Conservation (phyloP, 1,284 basidiomycete genomes). For the Phellopilus nigrolimitatus region DNA sequence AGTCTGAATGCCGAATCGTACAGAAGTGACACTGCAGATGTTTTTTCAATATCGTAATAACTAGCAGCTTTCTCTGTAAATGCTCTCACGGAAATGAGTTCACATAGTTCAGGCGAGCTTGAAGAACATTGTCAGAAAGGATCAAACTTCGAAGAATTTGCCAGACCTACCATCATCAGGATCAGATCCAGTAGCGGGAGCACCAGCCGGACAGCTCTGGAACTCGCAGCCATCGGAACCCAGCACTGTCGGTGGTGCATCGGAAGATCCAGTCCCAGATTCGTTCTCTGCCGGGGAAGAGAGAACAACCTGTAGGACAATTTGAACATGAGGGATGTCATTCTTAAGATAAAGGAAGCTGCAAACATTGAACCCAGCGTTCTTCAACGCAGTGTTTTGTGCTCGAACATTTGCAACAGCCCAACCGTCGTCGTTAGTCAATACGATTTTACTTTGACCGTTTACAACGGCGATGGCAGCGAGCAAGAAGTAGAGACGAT, state of each 20-base stretch:
- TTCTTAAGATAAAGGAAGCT: not conserved
- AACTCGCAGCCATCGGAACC: slow-evolving; percentile 38
- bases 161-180: slow-evolving; percentile 36
- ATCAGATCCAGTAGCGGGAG: slow-evolving; percentile 43
- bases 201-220: slow-evolving; percentile 37
- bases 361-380: slow-evolving; percentile 39
- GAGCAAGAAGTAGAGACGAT: not conserved
- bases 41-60: not conserved
- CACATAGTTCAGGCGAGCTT: slow-evolving; percentile 22
- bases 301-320: slow-evolving; percentile 33
- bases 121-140: not conserved
- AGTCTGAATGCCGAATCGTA: slow-evolving; percentile 43
- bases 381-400: slow-evolving; percentile 36
- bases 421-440: slow-evolving; percentile 51
- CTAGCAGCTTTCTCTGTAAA: not conserved
- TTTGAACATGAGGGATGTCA: too few species aligned
- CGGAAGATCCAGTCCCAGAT: slow-evolving; percentile 39
- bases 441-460: slow-evolving; percentile 24
- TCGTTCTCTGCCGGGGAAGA: slow-evolving; percentile 40
- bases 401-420: slow-evolving; percentile 46
- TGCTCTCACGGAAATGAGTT: slow-evolving; percentile 21
- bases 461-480: not conserved
- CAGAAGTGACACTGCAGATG: slow-evolving; percentile 36
- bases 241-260: slow-evolving; percentile 27
- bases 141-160: not conserved